Evolutionary conservation across 352 stramenopile species (phyloP).

Genomic region (Globisporangium cylindrosporum): DNA sequence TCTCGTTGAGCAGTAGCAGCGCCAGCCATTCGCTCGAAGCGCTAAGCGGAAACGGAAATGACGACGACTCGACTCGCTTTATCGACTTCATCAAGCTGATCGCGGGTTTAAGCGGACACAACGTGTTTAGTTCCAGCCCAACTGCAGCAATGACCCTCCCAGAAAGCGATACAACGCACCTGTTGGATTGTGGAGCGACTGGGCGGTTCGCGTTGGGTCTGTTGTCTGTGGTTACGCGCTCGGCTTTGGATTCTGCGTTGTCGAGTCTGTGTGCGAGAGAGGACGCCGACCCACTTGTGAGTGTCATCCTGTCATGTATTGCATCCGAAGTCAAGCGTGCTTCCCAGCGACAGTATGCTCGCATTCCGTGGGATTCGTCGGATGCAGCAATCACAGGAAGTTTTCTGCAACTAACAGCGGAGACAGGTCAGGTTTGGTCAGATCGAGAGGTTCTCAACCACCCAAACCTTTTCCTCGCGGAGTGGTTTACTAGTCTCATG

Average conservation of each 20-base stretch:
- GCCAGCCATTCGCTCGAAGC: neutral
- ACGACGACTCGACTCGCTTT: slow-evolving; percentile 46
- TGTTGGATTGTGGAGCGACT: slow-evolving; percentile 55
- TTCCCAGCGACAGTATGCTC: slow-evolving; percentile 74
- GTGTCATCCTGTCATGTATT: slow-evolving; percentile 58
- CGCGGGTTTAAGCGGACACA: slow-evolving; percentile 57
- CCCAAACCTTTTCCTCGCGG: slow-evolving; percentile 82
- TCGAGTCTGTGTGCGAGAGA: slow-evolving; percentile 15
- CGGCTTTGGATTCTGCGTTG: slow-evolving; percentile 38
- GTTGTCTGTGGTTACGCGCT: slow-evolving; percentile 45
- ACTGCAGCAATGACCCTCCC: slow-evolving; percentile 26
- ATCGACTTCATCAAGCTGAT: slow-evolving; percentile 86
- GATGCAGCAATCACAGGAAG: slow-evolving; percentile 67
- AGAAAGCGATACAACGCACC: slow-evolving; percentile 42
- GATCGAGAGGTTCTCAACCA: slow-evolving; percentile 81
- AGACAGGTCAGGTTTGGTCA: slow-evolving; percentile 69
- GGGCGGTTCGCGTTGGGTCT: slow-evolving; percentile 53
- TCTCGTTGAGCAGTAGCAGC: slow-evolving; percentile 18
- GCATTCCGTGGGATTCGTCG: slow-evolving; percentile 79
- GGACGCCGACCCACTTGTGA: slow-evolving; percentile 35
- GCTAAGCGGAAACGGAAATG: slow-evolving; percentile 9
- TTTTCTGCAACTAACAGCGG: slow-evolving; percentile 68
- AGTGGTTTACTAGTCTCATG: slow-evolving; percentile 82
- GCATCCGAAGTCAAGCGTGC: slow-evolving; percentile 59
- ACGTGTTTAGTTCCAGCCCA: slow-evolving; percentile 29